A percentile compares a stretch with the other conserved stretches of the same genome.
Evolutionary conservation across 176 grass and related monocot species (phyloP).

Genomic region (Ampelocalamus luodianensis): DNA sequence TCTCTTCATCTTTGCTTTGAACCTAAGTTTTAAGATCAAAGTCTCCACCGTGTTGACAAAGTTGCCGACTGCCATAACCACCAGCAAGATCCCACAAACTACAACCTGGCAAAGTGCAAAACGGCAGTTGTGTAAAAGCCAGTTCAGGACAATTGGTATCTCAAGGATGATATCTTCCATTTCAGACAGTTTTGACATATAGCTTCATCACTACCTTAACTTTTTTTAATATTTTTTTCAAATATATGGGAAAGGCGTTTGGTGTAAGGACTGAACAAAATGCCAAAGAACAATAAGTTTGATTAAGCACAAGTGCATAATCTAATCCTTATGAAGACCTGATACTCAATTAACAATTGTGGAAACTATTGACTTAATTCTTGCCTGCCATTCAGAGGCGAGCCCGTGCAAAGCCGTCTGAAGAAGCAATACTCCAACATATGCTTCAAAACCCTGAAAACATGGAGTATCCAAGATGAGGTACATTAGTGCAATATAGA

Average conservation of each 20-base stretch:
- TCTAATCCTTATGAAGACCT: slow-evolving; percentile 21
- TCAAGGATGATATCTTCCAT: not conserved
- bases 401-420: slow-evolving; percentile 61
- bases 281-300: slow-evolving; percentile 5
- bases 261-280: not conserved
- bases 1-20: slow-evolving; percentile 93
- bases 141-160: not conserved
- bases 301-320: not conserved
- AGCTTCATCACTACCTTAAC: slow-evolving; percentile 15
- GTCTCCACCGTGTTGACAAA: slow-evolving; percentile 87
- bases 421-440: slow-evolving; percentile 74
- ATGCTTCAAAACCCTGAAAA: slow-evolving; percentile 76
- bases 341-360: not conserved
- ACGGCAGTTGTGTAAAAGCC: not conserved
- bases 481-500: slow-evolving; percentile 7
- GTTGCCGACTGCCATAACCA: slow-evolving; percentile 93
- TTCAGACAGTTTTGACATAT: not conserved
- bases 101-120: slow-evolving; percentile 55
- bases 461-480: slow-evolving; percentile 31
- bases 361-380: slow-evolving; percentile 4
- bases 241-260: not conserved
- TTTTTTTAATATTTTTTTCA: not conserved
- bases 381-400: slow-evolving; percentile 76
- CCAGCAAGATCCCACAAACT: slow-evolving; percentile 75
- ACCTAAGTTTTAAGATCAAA: slow-evolving; percentile 67